Evolutionary conservation across 1,284 basidiomycete species (phyloP), one percentile per base, ranked within the genome.

Genomic region (Naganishia albida): DNA sequence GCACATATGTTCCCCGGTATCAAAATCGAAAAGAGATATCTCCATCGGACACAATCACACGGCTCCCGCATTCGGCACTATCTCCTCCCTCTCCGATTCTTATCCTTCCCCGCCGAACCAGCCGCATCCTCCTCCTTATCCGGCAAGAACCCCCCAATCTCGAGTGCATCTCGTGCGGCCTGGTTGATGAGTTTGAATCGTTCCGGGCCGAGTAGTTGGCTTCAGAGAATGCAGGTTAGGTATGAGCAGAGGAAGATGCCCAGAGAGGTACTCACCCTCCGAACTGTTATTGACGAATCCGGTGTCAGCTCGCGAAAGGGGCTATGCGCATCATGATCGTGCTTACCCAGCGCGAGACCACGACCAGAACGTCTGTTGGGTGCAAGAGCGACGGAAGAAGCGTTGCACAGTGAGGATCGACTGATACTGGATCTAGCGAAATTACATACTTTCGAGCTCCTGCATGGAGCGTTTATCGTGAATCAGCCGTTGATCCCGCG

Each of bases 121-220:
- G 25, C 10, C 42, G 30, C 30, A 25, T 60, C 56, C 4, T 60
- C 56, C 23, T 44, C 56, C 46, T 60, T 60, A n/a, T 69, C 70
- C 10, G 89, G 87, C 28, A 92, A 77, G 73, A 91, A 89, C 0
- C 89, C 89, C n/a, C 88, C 92, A 0, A 86, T 68, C 57, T 93
- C 89, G 13, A 94, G 81, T 0, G 91, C 91, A 72, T 90, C 90
- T 25, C 92, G 82, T 7, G 91, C 92, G 3, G 89, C 90, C 74
- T 93, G 89, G 72, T 91, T 93, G 74, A 93, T 93, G 70, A 92
- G 89, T 75, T 93, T 94, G 82, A 94, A 95, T 28, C 93, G 83
- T 75, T 94, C 91, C 0, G 92, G 86, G 1, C 92, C 90, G 0
- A 94, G 82, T 68, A 88, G 87, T 26, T 87, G 88, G 1, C 80